Evolutionary conservation across 306 rosid genomes (phyloP), one percentile per base, ranked within the genome.

Genomic region (Arachis stenosperma): DNA sequence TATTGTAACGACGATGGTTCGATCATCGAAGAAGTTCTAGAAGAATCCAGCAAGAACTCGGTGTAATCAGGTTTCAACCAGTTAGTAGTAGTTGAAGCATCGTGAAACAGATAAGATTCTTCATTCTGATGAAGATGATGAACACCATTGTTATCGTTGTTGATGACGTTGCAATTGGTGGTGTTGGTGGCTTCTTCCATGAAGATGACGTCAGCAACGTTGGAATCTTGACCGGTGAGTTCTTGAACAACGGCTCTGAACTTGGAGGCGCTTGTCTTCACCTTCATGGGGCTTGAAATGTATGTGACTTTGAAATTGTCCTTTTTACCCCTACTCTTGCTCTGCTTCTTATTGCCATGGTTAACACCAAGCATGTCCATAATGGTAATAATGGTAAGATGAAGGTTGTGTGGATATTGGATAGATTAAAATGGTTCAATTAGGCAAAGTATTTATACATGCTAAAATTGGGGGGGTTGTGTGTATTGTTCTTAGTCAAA

Each of bases 271-370:
- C 88, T 79, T 0, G 96, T 87, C 66, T 86, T 77, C 8, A 92
- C 96, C 81, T 89, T 92, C 97, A 92, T 84, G 22, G 97, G 97
- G 73, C 84, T 92, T 6, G 96, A 89, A 48, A 92, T 92, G 71
- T 92, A 92, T 2, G 87, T 90, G 3, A 92, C 96, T 41, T 88
- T 89, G 40, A 92, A 33, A 33, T 33, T 65, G 9, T 78, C 84
- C 69, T 80, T 87, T 7, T 60, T 81, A 50, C 22, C 53, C 81
- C 64, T 76, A 78, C 60, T 76, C 63, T 43, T 85, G 63, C 61
- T 59, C 46, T 80, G 69, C 65, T 61, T 82, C 7, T 76, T 85
- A 84, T 56, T 72, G 69, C 69, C 60, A 9, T 54, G 22, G 42
- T 54, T 64, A 47, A 81, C 81, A 0, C 90, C 81, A 15, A 67